These are phyloP conservation scores for Elaeis guineensis DNA, from an alignment of 176 grass and related monocot genomes.

Conservation along the genomic window DNA sequence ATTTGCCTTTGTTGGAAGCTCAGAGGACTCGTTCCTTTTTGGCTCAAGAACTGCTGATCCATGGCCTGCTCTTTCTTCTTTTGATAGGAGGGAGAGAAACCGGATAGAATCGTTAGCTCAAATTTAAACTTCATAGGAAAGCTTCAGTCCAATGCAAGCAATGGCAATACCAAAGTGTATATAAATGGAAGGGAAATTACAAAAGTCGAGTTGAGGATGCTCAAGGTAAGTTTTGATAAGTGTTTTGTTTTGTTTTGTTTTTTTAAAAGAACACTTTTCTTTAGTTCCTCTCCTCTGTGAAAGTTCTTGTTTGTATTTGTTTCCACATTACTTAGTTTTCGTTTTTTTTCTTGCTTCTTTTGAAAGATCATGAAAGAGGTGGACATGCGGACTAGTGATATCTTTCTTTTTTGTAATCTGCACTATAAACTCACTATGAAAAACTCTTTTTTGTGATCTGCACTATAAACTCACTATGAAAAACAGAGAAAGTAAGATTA, in stretches of 20 bases:
- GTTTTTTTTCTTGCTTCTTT: too few relatives aligned
- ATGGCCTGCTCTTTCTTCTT: conserved; percentile 7
- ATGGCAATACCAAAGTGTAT: conserved; percentile 77
- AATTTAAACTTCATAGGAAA: conserved; percentile 82
- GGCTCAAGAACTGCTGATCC: neutral
- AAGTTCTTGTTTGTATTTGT: too few relatives aligned
- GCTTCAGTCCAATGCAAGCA: conserved; percentile 67
- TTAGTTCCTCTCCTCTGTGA: too few relatives aligned
- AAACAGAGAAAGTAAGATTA: too few relatives aligned
- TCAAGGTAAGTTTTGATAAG: conserved; percentile 36
- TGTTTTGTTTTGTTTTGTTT: neutral
- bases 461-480: too few relatives aligned
- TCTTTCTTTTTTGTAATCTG: too few relatives aligned
- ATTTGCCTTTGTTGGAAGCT: conserved; percentile 3
- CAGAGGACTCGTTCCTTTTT: too few relatives aligned
- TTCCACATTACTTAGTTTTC: too few relatives aligned
- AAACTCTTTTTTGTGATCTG: too few relatives aligned
- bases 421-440: too few relatives aligned
- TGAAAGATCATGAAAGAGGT: too few relatives aligned
- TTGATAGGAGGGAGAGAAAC: conserved; percentile 70
- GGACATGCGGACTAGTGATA: too few relatives aligned
- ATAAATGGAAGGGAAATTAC: conserved; percentile 94
- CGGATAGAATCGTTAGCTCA: conserved; percentile 58
- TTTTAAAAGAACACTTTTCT: neutral
- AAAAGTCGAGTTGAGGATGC: conserved; percentile 58